Conservation (phyloP, 2,329 filamentous ascomycete genomes). For the Graphiopsis chlorocephala region DNA sequence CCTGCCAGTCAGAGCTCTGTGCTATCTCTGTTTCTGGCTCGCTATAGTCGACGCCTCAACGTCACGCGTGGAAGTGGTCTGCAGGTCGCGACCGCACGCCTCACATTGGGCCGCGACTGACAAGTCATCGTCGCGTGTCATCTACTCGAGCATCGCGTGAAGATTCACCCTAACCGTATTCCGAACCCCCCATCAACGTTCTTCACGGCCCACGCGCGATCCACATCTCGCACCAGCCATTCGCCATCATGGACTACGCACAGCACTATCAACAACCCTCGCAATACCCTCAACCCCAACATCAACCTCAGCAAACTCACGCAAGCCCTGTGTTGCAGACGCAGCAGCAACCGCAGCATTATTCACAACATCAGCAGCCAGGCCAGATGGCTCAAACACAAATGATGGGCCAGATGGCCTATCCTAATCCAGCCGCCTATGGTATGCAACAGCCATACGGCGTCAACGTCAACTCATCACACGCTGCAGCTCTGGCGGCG, state of each 20-base stretch:
- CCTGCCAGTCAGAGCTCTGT: slow-evolving; percentile 4
- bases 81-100: slow-evolving; percentile 13
- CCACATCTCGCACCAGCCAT: slow-evolving; percentile 6
- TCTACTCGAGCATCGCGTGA: slow-evolving; percentile 13
- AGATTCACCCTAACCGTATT: slow-evolving; percentile 13
- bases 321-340: slow-evolving; percentile 74
- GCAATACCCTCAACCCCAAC: slow-evolving; percentile 37
- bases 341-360: slow-evolving; percentile 59
- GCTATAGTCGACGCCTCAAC: slow-evolving; percentile 14
- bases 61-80: slow-evolving; percentile 12
- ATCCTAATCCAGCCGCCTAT: slow-evolving; percentile 67
- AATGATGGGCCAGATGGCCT: slow-evolving; percentile 71
- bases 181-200: slow-evolving; percentile 7
- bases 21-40: slow-evolving; percentile 10
- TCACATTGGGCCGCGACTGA: slow-evolving; percentile 17
- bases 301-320: slow-evolving; percentile 45
- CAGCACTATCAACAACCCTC: slow-evolving; percentile 47
- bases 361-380: slow-evolving; percentile 55
- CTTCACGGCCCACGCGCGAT: slow-evolving; percentile 12
- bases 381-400: slow-evolving; percentile 58
- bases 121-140: slow-evolving; percentile 15
- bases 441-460: slow-evolving; percentile 71
- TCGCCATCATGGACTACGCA: slow-evolving; percentile 46
- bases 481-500: slow-evolving; percentile 85
- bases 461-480: slow-evolving; percentile 67